A percentile compares a stretch with the other conserved stretches of the same genome.
Conservation (phyloP, 1,284 basidiomycete species). For the Moniliella sp. region DNA sequence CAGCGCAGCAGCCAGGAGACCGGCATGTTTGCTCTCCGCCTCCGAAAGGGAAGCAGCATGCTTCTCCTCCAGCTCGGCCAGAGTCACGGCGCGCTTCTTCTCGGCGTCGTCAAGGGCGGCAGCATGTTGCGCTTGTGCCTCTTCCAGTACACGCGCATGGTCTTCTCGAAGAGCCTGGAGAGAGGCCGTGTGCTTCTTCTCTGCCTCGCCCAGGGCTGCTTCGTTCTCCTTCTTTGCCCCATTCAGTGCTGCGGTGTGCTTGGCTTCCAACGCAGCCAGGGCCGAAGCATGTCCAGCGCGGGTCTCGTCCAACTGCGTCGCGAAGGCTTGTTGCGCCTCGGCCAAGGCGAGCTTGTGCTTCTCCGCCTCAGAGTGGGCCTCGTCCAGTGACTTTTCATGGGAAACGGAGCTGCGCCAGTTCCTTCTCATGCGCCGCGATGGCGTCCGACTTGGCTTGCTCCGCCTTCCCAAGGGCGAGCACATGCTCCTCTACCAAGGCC, state of each 20-base stretch:
- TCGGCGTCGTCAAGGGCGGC: constrained; percentile 4
- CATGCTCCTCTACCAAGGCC: too few species aligned
- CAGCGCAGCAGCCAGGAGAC: too few species aligned
- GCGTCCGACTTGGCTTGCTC: too few species aligned
- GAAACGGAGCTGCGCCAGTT: too few species aligned
- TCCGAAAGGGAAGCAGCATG: constrained; percentile 1
- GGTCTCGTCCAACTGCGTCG: too few species aligned
- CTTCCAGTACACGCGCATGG: constrained; percentile 5
- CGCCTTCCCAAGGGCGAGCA: too few species aligned
- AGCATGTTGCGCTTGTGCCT: constrained; percentile 7
- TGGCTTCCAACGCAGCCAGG: constrained; percentile 4
- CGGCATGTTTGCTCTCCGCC: constrained; percentile 1
- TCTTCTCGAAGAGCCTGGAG: constrained; percentile 5
- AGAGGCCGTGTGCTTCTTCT: constrained; percentile 4
- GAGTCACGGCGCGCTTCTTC: neutral
- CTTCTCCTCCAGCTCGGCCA: constrained; percentile 1
- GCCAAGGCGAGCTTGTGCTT: too few species aligned
- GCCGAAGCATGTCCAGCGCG: too few species aligned
- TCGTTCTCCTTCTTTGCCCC: neutral
- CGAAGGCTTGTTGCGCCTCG: too few species aligned
- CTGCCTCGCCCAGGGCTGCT: neutral
- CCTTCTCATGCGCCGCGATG: too few species aligned
- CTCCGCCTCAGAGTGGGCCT: too few species aligned
- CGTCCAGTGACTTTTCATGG: too few species aligned
- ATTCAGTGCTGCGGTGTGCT: neutral